phyloP scores from a whole-genome alignment of 306 rosid genomes.

The Inga oerstediana region DNA sequence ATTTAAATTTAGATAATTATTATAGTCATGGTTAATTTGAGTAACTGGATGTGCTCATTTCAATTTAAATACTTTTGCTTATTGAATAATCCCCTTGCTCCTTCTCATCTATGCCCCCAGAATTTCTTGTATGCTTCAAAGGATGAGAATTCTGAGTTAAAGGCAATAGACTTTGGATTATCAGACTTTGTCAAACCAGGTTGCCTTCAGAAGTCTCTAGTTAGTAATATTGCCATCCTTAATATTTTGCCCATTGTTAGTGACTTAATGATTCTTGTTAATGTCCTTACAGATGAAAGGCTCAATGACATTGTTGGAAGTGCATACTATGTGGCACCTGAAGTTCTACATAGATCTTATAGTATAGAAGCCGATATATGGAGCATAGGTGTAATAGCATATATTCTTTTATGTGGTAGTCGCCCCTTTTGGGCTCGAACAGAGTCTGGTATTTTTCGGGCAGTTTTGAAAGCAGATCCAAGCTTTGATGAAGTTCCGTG shows the following conservation, averaged over 20 bases:
- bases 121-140: slow-evolving; percentile 82
- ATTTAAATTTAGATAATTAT: slow-evolving; percentile 5
- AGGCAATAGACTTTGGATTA: slow-evolving; percentile 97
- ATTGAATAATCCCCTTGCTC: slow-evolving; percentile 31
- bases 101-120: slow-evolving; percentile 45
- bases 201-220: slow-evolving; percentile 39
- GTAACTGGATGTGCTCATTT: slow-evolving; percentile 30
- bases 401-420: slow-evolving; percentile 97
- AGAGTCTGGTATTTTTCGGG: slow-evolving; percentile 92
- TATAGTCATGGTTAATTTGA: slow-evolving; percentile 21
- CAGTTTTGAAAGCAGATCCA: slow-evolving; percentile 96
- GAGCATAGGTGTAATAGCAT: slow-evolving; percentile 98
- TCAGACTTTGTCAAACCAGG: slow-evolving; percentile 98
- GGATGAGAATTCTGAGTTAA: slow-evolving; percentile 84
- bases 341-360: slow-evolving; percentile 95
- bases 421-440: slow-evolving; percentile 99
- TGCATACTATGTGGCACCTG: slow-evolving; percentile 98
- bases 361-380: slow-evolving; percentile 96
- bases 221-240: slow-evolving; percentile 27
- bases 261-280: slow-evolving; percentile 35
- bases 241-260: slow-evolving; percentile 28
- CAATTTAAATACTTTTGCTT: slow-evolving; percentile 18
- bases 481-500: slow-evolving; percentile 95
- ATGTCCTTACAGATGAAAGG: slow-evolving; percentile 74
- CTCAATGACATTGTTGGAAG: slow-evolving; percentile 99